Evolutionary conservation across 2,329 filamentous ascomycete species (phyloP), one percentile per base, ranked within the genome.

Genomic region (Furcasterigmium furcatum): DNA sequence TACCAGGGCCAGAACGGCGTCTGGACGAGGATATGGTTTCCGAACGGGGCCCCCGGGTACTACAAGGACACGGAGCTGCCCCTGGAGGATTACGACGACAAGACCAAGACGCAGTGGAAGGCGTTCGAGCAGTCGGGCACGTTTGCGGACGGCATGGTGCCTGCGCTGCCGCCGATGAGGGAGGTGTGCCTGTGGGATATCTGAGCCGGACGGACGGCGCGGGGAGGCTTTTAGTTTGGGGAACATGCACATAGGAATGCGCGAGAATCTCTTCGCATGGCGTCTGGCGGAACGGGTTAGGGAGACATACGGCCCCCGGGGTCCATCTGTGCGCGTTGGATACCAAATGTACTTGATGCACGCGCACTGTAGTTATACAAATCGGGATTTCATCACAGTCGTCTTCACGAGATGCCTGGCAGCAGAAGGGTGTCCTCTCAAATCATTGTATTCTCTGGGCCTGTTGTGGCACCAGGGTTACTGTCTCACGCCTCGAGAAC

Each of bases 151-250:
- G 85, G 84, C 1, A 57, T 83, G 7, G 86, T 96, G 69, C 91
- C 91, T 0, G 76, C 86, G 55, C 68, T 90, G 38, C 88, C 91
- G 18, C 91, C 91, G 0, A 84, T 84, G 64, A 75, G 82, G 50
- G 89, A 92, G 58, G 92, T 84, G 73, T 84, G 82, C 53, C 65
- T 70, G 22, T 92, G 86, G 79, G 81, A 89, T 59, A 84, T 92
- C 56, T 91, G 64, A 70, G 41, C 19, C 19, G n/a, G n/a, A n/a
- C n/a, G n/a, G n/a, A n/a, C n/a, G n/a, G n/a, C n/a, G n/a, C n/a
- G n/a, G n/a, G n/a, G n/a, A n/a, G n/a, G n/a, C n/a, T n/a, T n/a
- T n/a, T n/a, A n/a, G n/a, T n/a, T n/a, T 25, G 36, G 19, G 12
- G 18, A 14, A 14, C n/a, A n/a, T n/a, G n/a, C n/a, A 35, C n/a